Evolutionary conservation across 345 rosid genomes (phyloP).

Genomic region (Microthlaspi erraticum): DNA sequence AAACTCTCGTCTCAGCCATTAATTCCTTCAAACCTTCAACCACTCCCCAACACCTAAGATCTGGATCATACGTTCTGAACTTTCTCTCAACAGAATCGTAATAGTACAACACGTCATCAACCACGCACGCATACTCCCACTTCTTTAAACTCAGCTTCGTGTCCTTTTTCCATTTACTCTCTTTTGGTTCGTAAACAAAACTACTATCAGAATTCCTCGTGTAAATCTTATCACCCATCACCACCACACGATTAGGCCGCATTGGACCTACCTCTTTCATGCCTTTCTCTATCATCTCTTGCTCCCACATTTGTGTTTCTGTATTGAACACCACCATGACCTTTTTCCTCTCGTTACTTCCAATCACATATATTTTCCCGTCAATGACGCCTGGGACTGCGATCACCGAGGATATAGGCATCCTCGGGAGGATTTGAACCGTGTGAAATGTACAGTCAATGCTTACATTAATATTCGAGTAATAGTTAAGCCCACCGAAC

Average conservation of each 20-base stretch:
- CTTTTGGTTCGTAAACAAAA: background rate
- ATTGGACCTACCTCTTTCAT: too few relatives aligned
- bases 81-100: background rate
- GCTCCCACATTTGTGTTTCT: slow-evolving; percentile 20
- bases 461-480: background rate
- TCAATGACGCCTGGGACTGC: background rate
- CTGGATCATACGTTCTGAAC: background rate
- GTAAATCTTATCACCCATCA: slow-evolving; percentile 1
- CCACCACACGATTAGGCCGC: background rate
- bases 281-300: background rate
- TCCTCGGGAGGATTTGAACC: background rate
- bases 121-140: too few relatives aligned
- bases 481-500: background rate
- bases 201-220: background rate
- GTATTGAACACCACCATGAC: slow-evolving; percentile 14
- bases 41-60: background rate
- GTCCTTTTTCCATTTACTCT: too few relatives aligned
- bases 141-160: too few relatives aligned
- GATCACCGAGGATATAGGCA: background rate
- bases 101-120: slow-evolving; percentile 10
- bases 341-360: background rate
- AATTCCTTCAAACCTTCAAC: background rate
- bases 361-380: background rate
- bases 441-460: background rate
- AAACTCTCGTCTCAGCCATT: background rate